Conservation (phyloP, 2,329 filamentous ascomycete genomes). For the Aspergillus sp. region DNA sequence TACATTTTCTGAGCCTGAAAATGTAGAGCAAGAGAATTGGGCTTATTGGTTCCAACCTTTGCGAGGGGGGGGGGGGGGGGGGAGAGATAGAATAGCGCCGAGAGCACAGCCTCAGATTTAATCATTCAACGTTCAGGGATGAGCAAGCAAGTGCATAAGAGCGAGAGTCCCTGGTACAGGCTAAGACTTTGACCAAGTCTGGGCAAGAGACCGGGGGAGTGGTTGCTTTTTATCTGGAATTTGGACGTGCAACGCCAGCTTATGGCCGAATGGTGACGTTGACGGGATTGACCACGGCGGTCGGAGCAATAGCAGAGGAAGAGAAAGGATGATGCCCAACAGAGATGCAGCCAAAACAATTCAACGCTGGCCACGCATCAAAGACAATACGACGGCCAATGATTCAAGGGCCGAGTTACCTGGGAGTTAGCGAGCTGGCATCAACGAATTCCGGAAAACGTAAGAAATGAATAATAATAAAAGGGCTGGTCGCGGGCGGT, state of each 20-base stretch:
- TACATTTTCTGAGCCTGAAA: neutral
- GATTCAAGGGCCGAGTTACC: too few relatives aligned
- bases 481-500: too few relatives aligned
- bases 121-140: neutral
- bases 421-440: too few relatives aligned
- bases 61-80: too few relatives aligned
- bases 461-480: too few relatives aligned
- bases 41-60: neutral
- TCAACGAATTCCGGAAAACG: too few relatives aligned
- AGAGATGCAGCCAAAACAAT: neutral
- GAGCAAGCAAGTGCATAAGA: neutral
- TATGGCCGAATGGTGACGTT: neutral
- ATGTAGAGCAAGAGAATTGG: neutral
- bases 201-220: neutral
- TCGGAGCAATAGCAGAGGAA: too few relatives aligned
- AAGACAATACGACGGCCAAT: neutral
- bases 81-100: neutral
- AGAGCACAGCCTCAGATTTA: slow-evolving; percentile 1
- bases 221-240: neutral
- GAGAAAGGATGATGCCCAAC: neutral
- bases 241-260: neutral
- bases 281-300: neutral
- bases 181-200: neutral
- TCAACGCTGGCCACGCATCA: neutral
- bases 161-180: neutral